Evolutionary conservation across 768 basidiomycete species (phyloP), one percentile per base, ranked within the genome.

Genomic region (Boletellus ananiceps): DNA sequence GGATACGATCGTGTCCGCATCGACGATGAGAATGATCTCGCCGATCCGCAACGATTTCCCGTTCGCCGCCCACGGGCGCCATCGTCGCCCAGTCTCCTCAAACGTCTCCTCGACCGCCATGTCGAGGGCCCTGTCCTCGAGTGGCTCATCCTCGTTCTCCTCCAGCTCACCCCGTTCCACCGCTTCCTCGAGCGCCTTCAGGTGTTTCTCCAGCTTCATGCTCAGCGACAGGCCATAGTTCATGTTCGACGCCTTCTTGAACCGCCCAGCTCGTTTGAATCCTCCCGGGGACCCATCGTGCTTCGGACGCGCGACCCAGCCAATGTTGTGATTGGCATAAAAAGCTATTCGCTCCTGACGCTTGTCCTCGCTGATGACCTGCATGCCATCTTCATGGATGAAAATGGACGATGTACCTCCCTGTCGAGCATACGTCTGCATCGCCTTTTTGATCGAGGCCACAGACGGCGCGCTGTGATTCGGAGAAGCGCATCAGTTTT

Each of bases 201-300:
- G 64, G 44, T 69, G 56, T 18, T 54, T 57, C 44, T 67, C 65
- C 39, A 67, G 44, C 31, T 72, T 68, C 16, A 76, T 63, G 1
- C 71, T 73, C 2, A 78, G 56, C 15, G 66, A 70, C 16, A 78
- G 65, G 3, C 81, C 89, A 59, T 86, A 92, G 63, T 93, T 94
- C 85, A 93, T 85, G 67, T 95, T 95, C 29, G 83, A 84, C 1
- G 91, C 90, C 67, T 95, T 95, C 74, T 95, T 94, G 80, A 95
- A 95, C 13, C 91, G 78, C 14, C 92, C 91, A 0, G 85, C 65
- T 29, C 72, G 68, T 16, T 66, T 71, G 44, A 65, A 67, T 5
- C 62, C 67, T 4, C 23, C 47, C 0, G 63, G 60, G 0, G 59
- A 21, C 3, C 39, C 15, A 5, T 63, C 60, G 1, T 83, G 81